phyloP scores from a whole-genome alignment of 345 rosid species.

The Zanthoxylum bungeanum region DNA sequence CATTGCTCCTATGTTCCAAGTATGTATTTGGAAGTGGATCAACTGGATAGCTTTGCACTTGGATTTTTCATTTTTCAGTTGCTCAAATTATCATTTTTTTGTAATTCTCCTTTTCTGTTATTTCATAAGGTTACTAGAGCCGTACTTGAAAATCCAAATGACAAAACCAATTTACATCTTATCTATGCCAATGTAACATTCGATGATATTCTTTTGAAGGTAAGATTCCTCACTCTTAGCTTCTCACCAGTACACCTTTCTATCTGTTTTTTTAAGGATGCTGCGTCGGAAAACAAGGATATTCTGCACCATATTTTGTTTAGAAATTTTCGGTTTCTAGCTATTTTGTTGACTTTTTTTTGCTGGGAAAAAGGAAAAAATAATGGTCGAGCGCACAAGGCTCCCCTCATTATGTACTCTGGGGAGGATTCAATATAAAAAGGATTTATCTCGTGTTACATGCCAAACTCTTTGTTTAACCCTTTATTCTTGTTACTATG shows the following conservation, averaged over 20 bases:
- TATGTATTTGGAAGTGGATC: conserved; percentile 16
- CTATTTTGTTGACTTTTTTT: too few species aligned
- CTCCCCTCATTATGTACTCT: too few species aligned
- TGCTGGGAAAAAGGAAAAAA: too few species aligned
- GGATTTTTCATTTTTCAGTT: background rate
- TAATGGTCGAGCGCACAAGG: too few species aligned
- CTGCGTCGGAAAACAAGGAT: background rate
- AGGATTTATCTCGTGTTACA: too few species aligned
- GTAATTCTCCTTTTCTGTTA: conserved; percentile 2
- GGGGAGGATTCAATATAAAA: too few species aligned
- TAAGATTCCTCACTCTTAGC: conserved; percentile 16
- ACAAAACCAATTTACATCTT: conserved; percentile 39
- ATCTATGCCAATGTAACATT: conserved; percentile 52
- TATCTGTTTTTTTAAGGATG: background rate
- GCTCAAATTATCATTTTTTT: background rate
- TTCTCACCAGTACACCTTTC: background rate
- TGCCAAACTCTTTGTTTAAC: too few species aligned
- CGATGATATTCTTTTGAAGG: conserved; percentile 63
- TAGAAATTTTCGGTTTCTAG: too few species aligned
- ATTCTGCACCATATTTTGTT: background rate
- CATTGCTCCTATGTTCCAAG: conserved; percentile 76
- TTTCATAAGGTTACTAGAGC: conserved; percentile 43
- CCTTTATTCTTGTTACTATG: too few species aligned
- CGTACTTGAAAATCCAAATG: conserved; percentile 47
- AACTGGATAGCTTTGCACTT: background rate